Conservation (phyloP, 1,284 basidiomycete species). For the Laetiporus sulphureus region DNA sequence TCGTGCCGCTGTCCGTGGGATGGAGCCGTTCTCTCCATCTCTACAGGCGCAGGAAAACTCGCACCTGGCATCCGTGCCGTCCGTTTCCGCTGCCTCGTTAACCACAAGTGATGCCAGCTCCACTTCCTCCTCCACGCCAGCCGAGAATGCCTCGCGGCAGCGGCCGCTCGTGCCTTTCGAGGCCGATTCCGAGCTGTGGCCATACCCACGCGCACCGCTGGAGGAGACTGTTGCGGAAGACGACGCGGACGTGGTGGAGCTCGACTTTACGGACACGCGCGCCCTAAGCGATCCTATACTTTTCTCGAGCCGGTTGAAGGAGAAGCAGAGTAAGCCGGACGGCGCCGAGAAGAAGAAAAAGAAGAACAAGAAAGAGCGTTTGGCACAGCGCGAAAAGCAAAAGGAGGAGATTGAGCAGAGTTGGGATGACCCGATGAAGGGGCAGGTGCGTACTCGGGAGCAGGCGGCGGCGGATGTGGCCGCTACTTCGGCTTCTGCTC, state of each 20-base stretch:
- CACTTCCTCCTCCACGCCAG: conserved; percentile 2
- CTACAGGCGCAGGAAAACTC: conserved; percentile 4
- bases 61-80: neutral
- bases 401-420: conserved; percentile 51
- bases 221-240: conserved; percentile 26
- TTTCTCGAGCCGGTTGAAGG: conserved; percentile 33
- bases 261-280: conserved; percentile 64
- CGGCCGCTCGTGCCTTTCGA: conserved; percentile 47
- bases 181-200: conserved; percentile 57
- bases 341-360: conserved; percentile 25
- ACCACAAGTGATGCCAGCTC: conserved; percentile 11
- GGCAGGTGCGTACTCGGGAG: conserved; percentile 12
- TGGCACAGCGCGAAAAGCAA: conserved; percentile 36
- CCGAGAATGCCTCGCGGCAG: conserved; percentile 3
- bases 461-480: conserved; percentile 7
- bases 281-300: conserved; percentile 55
- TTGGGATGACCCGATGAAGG: conserved; percentile 44
- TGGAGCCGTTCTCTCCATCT: conserved; percentile 19
- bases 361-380: conserved; percentile 30
- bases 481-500: conserved; percentile 9
- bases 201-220: conserved; percentile 45
- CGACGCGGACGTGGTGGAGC: conserved; percentile 52
- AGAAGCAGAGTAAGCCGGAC: conserved; percentile 25
- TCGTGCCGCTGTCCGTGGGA: conserved; percentile 33
- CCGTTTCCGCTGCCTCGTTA: conserved; percentile 5